Evolutionary conservation across 768 basidiomycete genomes (phyloP), one percentile per base, ranked within the genome.

Genomic region (Trametes meyenii): DNA sequence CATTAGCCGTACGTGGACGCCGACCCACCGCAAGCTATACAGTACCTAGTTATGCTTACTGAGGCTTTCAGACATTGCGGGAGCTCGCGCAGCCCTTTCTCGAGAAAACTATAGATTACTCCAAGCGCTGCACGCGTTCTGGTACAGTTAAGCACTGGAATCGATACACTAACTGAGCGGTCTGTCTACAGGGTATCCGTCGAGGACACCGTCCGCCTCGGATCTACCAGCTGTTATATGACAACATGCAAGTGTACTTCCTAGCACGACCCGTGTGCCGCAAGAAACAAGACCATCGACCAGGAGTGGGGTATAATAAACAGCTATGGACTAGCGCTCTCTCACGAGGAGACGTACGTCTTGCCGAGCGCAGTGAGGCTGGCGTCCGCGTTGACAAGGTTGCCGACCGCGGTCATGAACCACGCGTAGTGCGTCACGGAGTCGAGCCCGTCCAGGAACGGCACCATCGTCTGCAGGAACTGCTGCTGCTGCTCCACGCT

Each of bases 401-500:
- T 68, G 64, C 60, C 61, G 38, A 54, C 50, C 40, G 60, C 63
- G 54, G 66, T 67, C 64, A 65, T 67, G 67, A 71, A 73, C 64
- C 66, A 71, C 36, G 70, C 70, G 61, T 70, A 71, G 61, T 66
- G 65, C 40, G 66, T 49, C 38, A 70, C 67, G 48, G 60, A 55
- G 19, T 54, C 43, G 55, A 71, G 70, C 60, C 54, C 60, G 62
- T 73, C 67, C 29, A 73, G 65, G 70, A 68, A 73, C 49, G 69
- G 69, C 2, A 71, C 60, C 69, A 73, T 69, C 60, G 43, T 49
- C 50, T 65, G 40, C 26, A 73, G 59, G 72, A 73, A 71, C 36
- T 58, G 61, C 60, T 66, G 64, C 58, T 71, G 67, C 50, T 71
- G 51, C 53, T 48, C 55, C 26, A 60, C 64, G 33, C 60, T 26